A percentile compares a stretch with the other conserved stretches of the same genome.
Evolutionary conservation across 2,329 filamentous ascomycete genomes (phyloP).

Genomic region (Verticillium dahliae): DNA sequence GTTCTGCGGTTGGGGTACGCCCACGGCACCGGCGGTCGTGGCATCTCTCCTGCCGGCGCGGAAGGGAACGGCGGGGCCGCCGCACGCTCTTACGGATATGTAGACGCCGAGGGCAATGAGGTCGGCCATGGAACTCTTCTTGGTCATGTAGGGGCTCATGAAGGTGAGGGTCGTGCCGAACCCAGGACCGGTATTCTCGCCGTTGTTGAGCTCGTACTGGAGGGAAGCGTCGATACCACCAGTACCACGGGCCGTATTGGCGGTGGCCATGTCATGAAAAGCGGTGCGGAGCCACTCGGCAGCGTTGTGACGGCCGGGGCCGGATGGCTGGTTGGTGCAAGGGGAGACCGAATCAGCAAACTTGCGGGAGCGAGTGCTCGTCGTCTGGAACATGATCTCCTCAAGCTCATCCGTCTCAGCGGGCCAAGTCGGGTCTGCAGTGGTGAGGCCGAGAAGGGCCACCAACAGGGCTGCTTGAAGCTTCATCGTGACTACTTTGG

Average conservation of each 20-base stretch:
- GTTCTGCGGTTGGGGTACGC: conserved; percentile 54
- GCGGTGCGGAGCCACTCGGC: conserved; percentile 56
- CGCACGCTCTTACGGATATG: conserved; percentile 51
- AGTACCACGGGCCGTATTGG: conserved; percentile 35
- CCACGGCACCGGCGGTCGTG: conserved; percentile 33
- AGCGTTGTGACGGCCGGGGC: conserved; percentile 49
- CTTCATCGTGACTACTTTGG: conserved; percentile 18
- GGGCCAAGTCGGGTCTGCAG: conserved; percentile 54
- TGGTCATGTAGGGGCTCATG: conserved; percentile 46
- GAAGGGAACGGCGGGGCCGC: conserved; percentile 48
- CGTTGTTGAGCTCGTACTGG: conserved; percentile 48
- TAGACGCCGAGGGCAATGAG: conserved; percentile 53
- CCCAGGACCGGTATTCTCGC: conserved; percentile 51
- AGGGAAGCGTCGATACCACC: conserved; percentile 56
- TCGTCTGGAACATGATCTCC: conserved; percentile 55
- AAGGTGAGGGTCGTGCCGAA: conserved; percentile 47
- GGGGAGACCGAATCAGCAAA: conserved; percentile 52
- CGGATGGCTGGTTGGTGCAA: conserved; percentile 45
- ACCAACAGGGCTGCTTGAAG: conserved; percentile 19
- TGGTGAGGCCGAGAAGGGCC: conserved; percentile 28
- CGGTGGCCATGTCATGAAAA: conserved; percentile 57
- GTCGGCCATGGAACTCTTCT: conserved; percentile 46
- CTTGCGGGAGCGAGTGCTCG: conserved; percentile 45
- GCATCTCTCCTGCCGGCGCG: conserved; percentile 50
- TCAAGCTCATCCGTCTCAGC: conserved; percentile 54